These are phyloP conservation scores for Bonia amplexicaulis DNA, from an alignment of 176 grass and related monocot species.

Conservation along the genomic window DNA sequence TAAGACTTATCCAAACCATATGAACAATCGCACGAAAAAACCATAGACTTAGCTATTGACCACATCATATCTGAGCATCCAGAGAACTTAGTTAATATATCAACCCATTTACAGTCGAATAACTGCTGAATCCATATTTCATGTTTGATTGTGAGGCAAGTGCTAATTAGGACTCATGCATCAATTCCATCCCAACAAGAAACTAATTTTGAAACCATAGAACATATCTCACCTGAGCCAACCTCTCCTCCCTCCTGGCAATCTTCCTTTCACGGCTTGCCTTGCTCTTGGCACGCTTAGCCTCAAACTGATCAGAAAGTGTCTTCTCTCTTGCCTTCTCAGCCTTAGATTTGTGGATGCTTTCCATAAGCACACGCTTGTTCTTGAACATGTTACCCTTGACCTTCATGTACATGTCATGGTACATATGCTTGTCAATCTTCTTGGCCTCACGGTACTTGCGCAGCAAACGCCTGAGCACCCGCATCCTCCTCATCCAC, in stretches of 20 bases:
- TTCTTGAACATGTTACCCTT: slow-evolving; percentile 75
- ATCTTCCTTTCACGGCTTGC: slow-evolving; percentile 55
- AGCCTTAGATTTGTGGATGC: slow-evolving; percentile 71
- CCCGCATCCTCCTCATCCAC: slow-evolving; percentile 76
- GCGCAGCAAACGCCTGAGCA: slow-evolving; percentile 55
- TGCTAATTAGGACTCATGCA: neutral
- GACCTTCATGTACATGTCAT: slow-evolving; percentile 73
- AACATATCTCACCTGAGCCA: slow-evolving; percentile 50
- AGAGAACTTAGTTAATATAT: neutral
- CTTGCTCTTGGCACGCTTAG: slow-evolving; percentile 68
- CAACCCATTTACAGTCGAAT: neutral
- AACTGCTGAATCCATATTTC: neutral
- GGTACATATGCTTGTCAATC: slow-evolving; percentile 76
- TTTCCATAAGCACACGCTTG: slow-evolving; percentile 74
- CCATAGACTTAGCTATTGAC: neutral
- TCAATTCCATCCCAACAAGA: neutral
- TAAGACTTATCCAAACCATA: neutral
- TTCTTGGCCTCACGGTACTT: slow-evolving; percentile 69
- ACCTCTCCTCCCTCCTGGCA: slow-evolving; percentile 65
- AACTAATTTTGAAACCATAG: neutral
- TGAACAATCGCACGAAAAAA: neutral
- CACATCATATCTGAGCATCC: neutral
- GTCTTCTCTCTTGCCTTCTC: slow-evolving; percentile 80
- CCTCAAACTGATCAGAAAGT: slow-evolving; percentile 61
- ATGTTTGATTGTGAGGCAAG: neutral